A percentile compares a stretch with the other conserved stretches of the same genome.
Evolutionary conservation across 345 rosid genomes (phyloP).

Genomic region (Syzygium oleosum): DNA sequence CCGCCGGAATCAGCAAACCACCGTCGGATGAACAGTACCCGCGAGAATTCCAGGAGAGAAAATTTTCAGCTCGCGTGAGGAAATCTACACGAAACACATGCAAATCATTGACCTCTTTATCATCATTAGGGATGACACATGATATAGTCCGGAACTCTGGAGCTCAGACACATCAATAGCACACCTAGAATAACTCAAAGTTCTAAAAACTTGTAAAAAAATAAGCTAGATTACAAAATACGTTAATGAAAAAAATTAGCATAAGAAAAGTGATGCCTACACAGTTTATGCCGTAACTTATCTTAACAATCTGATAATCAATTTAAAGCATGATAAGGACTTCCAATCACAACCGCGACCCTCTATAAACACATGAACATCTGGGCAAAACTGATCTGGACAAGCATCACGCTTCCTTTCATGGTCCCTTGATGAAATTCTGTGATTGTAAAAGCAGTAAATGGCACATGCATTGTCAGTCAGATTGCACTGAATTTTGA

Average conservation of each 20-base stretch:
- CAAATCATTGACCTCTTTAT: not conserved
- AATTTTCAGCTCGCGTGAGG: too few species aligned
- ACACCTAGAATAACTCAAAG: not conserved
- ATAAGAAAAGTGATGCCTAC: not conserved
- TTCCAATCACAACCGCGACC: not conserved
- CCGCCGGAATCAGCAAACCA: too few species aligned
- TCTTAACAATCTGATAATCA: not conserved
- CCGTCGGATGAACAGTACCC: too few species aligned
- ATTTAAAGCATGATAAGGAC: not conserved
- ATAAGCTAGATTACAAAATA: too few species aligned
- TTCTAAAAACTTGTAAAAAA: not conserved
- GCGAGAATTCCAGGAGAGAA: too few species aligned
- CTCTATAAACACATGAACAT: not conserved
- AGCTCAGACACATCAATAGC: not conserved
- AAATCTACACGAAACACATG: not conserved
- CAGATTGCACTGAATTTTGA: not conserved
- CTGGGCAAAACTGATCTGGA: not conserved
- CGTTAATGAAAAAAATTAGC: too few species aligned
- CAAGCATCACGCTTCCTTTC: not conserved
- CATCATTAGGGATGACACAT: not conserved
- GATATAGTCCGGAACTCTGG: rapidly evolving
- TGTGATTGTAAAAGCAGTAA: not conserved
- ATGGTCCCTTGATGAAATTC: not conserved
- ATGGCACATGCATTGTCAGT: not conserved
- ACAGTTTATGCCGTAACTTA: rapidly evolving